Evolutionary conservation across 1,284 basidiomycete species (phyloP).

Genomic region (Rhodotorula sp.): DNA sequence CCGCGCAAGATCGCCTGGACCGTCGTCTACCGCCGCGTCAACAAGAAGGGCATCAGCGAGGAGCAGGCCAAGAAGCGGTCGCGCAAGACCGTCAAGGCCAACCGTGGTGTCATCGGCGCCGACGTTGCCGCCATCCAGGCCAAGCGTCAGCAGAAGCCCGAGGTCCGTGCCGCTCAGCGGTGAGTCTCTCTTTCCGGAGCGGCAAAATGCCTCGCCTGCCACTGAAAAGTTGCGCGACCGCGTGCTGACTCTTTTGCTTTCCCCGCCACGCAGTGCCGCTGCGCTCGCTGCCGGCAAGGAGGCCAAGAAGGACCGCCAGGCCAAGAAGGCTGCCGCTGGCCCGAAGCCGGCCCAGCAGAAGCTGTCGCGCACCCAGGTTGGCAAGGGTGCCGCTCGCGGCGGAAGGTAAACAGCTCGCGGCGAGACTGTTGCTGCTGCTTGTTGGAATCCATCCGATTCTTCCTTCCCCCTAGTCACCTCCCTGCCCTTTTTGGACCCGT

Average conservation of each 20-base stretch:
- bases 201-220: too few species aligned
- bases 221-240: too few species aligned
- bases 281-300: slow-evolving; percentile 44
- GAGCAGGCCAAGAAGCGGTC: slow-evolving; percentile 99
- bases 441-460: neutral
- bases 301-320: slow-evolving; percentile 43
- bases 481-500: too few species aligned
- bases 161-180: slow-evolving; percentile 79
- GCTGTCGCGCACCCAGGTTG: slow-evolving; percentile 8
- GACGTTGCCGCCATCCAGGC: slow-evolving; percentile 87
- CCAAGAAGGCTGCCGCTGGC: slow-evolving; percentile 15
- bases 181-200: slow-evolving; percentile 54
- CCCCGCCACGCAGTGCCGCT: slow-evolving; percentile 30
- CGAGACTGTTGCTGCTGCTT: neutral
- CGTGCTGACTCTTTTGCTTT: neutral
- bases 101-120: slow-evolving; percentile 97
- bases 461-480: too few species aligned
- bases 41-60: slow-evolving; percentile 99
- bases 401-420: neutral
- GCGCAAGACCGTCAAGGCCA: slow-evolving; percentile 89
- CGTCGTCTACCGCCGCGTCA: slow-evolving; percentile 88
- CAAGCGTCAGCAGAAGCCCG: slow-evolving; percentile 85
- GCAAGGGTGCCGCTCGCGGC: slow-evolving; percentile 4
- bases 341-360: slow-evolving; percentile 6
- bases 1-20: slow-evolving; percentile 99